Evolutionary conservation across 208 protist species (phyloP), one percentile per base, ranked within the genome.

Genomic region (Leishmania lainsoni): DNA sequence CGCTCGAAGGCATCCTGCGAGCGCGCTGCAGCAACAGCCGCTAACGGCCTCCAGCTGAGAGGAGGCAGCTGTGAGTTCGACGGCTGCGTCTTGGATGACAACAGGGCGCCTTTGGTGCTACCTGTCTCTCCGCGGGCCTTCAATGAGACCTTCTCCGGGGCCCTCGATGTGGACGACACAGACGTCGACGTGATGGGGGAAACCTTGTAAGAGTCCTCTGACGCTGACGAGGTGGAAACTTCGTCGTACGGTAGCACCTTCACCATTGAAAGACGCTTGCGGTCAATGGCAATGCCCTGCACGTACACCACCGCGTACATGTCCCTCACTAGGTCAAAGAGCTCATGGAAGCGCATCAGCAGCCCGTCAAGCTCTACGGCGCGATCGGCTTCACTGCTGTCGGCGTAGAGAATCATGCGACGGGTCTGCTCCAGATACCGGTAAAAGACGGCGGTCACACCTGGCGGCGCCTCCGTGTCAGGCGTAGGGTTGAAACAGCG

Each of bases 351-450:
- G 14, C 76, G 63, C 3, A 26, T 77, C 42, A 83, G 35, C 32
- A 87, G 66, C 45, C 59, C 84, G 48, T 87, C 84, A 17, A 87
- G 66, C 32, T 61, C 76, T 6, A 51, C 42, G 49, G 81, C 59
- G 54, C 81, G 81, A 26, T 85, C 81, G 35, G 26, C 59, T 6
- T 81, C 81, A 29, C 61, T 74, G 22, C n/a, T 54, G 29, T 77
- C 52, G 17, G 81, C 32, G 45, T 26, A 63, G 35, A 85, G 51
- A 45, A 85, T 76, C 12, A 39, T 59, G 16, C 78, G 29, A 6
- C 81, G 81, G 8, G 77, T 69, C 20, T 85, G 56, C n/a, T 81
- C 76, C 22, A 85, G 81, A 45, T 85, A 85, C 42, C 39, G 76
- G 16, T 75, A 61, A 35, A 85, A 85, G 48, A 42, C 59, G 4